Base-by-base conservation (phyloP, 1,284 basidiomycete species). In the Moesziomyces globuligerus region DNA sequence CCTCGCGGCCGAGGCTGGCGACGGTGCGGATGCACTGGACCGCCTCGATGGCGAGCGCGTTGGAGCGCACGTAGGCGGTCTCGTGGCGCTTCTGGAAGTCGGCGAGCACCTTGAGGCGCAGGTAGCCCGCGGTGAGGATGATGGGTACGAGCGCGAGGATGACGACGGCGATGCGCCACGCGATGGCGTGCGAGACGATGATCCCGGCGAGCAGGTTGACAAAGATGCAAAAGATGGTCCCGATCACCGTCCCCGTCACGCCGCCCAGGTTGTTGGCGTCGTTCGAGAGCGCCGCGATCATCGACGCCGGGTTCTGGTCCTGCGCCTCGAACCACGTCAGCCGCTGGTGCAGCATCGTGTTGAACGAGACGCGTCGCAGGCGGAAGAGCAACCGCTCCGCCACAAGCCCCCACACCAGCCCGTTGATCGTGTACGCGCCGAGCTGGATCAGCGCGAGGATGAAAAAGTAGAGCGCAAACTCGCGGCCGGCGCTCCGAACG, bases 71-170 rank as follows among this genome's bases (percentile, higher is more conserved):
- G 29, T 76, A 78, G 10, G 74, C 77, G 10, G 72, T 76, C 44
- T 75, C 74, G 50, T 79, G 77, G 11, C 74, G 64, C 36, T 65
- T 69, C 34, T 79, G 75, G 25, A 79, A 73, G 32, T 78, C 74
- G 15, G 77, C 77, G 5, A 78, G 53, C 5, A 79, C 75, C 29
- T 78, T 74, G 15, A 79, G 58, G 1, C 77, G 59, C 29, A 78
- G 29, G 39, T 79, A 79, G 0, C 77, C 77, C 0, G 77, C 65
- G 5, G 58, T 44, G 11, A 79, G 55, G 26, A 78, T 61, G 39
- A 78, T 69, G 11, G 77, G 77, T 7, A 76, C 72, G 13, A 69
- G 61, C 3, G 73, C 60, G 2, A 78, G 58, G 21, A 79, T 74
- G n/a, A 74, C 75, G 13, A 79, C 55, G 0, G 77, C 77, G 20